Base-by-base conservation (phyloP, 805 yeast genomes). In the Brettanomyces custersianus region DNA sequence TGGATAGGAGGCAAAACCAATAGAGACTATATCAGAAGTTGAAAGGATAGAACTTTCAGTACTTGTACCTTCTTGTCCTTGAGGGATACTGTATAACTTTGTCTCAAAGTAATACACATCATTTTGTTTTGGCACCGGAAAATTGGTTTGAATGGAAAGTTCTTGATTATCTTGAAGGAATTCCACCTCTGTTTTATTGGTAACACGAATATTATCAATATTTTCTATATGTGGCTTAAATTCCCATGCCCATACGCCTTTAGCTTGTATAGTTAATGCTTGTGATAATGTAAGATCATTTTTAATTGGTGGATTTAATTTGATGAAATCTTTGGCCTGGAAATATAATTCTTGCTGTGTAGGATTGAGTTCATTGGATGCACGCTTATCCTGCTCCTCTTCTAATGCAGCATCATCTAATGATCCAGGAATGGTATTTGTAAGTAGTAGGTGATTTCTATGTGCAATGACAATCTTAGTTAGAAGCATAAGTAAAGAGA, bases 171-270 rank as follows among this genome's bases (percentile, higher is more conserved):
- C 37, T 36, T 71, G 70, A 45, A 66, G 57, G 46, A 78, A 78
- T 21, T 71, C 68, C 33, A 80, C 55, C 50, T 79, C 85, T 3
- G 68, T 54, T 48, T 81, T 78, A 51, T 81, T 81, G 27, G 74
- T 68, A 5, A 90, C 81, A 26, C 72, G 44, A 36, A 74, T 68
- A 44, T 69, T 74, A 49, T 66, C 76, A 58, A 66, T 70, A 22
- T 74, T 56, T 57, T 71, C 69, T 8, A 66, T 55, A 49, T 70
- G 71, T 17, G 79, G 76, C 35, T 65, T 68, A 51, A 92, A 90
- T 48, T 88, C 94, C 84, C 94, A 88, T 2, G 96, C 97, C 12
- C 69, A 60, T 1, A 88, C 80, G 3, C 95, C 95, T 53, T 85
- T 87, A 44, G 86, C 94, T 46, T 86, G 94, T 20, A 85, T 83